Conservation (phyloP, 192 early-diverging fungal genomes). For the Coemansia sp. region DNA sequence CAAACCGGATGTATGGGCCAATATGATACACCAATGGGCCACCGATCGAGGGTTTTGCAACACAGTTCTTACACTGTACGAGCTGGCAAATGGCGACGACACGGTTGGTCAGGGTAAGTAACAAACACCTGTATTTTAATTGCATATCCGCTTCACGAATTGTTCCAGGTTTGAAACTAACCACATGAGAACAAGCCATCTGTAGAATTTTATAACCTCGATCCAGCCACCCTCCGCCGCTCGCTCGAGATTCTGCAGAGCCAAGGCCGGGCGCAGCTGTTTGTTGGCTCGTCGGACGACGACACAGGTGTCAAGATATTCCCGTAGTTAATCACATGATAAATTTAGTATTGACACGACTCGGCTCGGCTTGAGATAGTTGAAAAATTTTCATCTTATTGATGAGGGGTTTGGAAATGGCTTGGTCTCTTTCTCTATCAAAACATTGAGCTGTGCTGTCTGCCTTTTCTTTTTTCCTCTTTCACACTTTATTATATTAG, state of each 20-base stretch:
- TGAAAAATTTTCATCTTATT: conserved; percentile 11
- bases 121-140: too few species aligned
- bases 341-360: conserved; percentile 1
- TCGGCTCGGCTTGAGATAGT: conserved; percentile 9
- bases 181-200: background rate
- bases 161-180: background rate
- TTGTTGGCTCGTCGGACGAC: conserved; percentile 59
- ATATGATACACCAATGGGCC: conserved; percentile 80
- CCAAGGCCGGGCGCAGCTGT: conserved; percentile 79
- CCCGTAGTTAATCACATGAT: background rate
- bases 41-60: conserved; percentile 70
- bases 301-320: conserved; percentile 91
- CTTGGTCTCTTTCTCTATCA: background rate
- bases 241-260: conserved; percentile 80
- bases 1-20: conserved; percentile 89
- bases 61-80: conserved; percentile 83
- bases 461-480: background rate
- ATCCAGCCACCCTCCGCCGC: conserved; percentile 68
- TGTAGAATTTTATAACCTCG: conserved; percentile 79
- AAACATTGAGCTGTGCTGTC: background rate
- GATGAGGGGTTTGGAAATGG: background rate
- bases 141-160: too few species aligned
- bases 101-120: conserved; percentile 68
- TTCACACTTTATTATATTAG: background rate
- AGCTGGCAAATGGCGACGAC: conserved; percentile 83